These are phyloP conservation scores for Xylariaceae sp. DNA, from an alignment of 2,329 filamentous ascomycete genomes.

Conservation along the genomic window DNA sequence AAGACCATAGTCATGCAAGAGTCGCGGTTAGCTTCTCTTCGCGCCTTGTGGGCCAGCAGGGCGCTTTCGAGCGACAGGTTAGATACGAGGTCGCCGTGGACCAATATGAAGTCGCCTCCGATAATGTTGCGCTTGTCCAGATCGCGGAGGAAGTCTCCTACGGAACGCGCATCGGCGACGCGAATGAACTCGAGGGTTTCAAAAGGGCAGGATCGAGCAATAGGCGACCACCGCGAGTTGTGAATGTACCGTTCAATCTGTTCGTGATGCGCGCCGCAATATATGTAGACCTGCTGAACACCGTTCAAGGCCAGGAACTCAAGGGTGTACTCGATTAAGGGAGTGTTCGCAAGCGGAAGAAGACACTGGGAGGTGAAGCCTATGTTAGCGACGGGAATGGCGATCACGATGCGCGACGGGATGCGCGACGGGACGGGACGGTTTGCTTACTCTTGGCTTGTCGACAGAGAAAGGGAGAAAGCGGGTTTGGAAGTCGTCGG, in stretches of 20 bases:
- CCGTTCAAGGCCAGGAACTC: slow-evolving; percentile 94
- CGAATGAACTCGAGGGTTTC: slow-evolving; percentile 76
- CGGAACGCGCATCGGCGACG: slow-evolving; percentile 73
- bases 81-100: slow-evolving; percentile 87
- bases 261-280: slow-evolving; percentile 81
- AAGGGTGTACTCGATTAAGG: slow-evolving; percentile 94
- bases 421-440: background rate
- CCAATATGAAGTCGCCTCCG: slow-evolving; percentile 82
- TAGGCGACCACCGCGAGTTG: slow-evolving; percentile 65
- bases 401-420: background rate
- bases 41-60: slow-evolving; percentile 71
- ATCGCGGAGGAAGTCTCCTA: slow-evolving; percentile 92
- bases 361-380: slow-evolving; percentile 62
- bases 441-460: slow-evolving; percentile 68
- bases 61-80: slow-evolving; percentile 81
- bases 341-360: slow-evolving; percentile 85
- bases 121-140: slow-evolving; percentile 82
- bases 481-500: slow-evolving; percentile 89
- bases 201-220: slow-evolving; percentile 59
- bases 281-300: slow-evolving; percentile 90
- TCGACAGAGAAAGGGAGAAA: slow-evolving; percentile 88
- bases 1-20: slow-evolving; percentile 97
- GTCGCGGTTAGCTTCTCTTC: slow-evolving; percentile 79
- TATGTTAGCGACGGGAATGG: slow-evolving; percentile 13
- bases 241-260: slow-evolving; percentile 83